Evolutionary conservation across 495 filamentous ascomycete species (phyloP), one percentile per base, ranked within the genome.

Genomic region (Gamarada debralockiae): DNA sequence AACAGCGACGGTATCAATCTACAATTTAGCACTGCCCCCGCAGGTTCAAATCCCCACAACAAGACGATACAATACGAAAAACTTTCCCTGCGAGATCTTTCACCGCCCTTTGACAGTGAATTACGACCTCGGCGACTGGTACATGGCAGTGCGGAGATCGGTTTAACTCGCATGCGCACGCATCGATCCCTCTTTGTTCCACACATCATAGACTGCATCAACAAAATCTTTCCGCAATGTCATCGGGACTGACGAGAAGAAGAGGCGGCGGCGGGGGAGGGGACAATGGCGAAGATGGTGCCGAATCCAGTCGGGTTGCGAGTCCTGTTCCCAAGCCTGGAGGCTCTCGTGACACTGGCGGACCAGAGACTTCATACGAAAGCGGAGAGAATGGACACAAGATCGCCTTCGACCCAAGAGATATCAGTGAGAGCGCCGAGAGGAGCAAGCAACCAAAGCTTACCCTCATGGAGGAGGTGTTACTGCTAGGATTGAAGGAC

Each of bases 371-470:
- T 18, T 90, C 86, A 43, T 97, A 95, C 75, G 89, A 91, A 67
- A 90, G 77, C 67, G 81, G 86, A 62, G 92, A 95, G 73, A 97
- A 96, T 76, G 93, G 93, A 52, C 95, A 97, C 73, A 96, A 95
- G 76, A 97, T 98, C 70, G 95, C 90, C 25, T 98, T 92, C 69
- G 93, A 98, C 70, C 93, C 93, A 43, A 79, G 90, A 67, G 93
- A 98, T 70, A 92, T 98, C 67, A 95, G 87, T 71, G 95, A 98
- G 80, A 96, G 85, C 69, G 87, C 87, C 64, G 93, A 97, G 77
- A 76, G 95, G 66, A 95, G 82, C 76, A 97, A 96, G 73, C 92
- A 97, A 74, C 93, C 93, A 23, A 98, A 97, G 75, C 70, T 98
- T 58, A 98, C 95, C 25, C 73, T 98, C 53, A 98, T 98, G 93